Percentiles rank a stretch among this genome's conserved stretches.
These are phyloP conservation scores for Geoglossum glabrum DNA, from an alignment of 495 filamentous ascomycete genomes.

Conservation along the genomic window DNA sequence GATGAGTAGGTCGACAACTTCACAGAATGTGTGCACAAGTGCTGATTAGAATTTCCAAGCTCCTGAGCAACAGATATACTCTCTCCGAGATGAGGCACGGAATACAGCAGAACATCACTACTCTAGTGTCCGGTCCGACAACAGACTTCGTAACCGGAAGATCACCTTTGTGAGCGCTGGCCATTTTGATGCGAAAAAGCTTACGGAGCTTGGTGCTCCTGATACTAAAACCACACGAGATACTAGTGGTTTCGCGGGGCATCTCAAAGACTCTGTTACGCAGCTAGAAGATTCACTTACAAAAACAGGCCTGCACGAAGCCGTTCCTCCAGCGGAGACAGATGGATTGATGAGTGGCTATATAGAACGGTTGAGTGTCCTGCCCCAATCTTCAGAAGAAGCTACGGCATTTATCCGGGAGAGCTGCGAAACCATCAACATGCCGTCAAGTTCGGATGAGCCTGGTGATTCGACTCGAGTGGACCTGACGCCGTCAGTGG, in stretches of 20 bases:
- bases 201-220: conserved; percentile 21
- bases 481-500: neutral
- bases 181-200: conserved; percentile 14
- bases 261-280: neutral
- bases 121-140: conserved; percentile 16
- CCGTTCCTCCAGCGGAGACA: neutral
- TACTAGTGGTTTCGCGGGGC: neutral
- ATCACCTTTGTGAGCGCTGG: conserved; percentile 62
- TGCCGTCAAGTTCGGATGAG: neutral
- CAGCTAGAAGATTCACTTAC: neutral
- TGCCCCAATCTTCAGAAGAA: neutral
- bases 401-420: neutral
- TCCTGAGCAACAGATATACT: neutral
- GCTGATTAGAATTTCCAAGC: neutral
- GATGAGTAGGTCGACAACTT: neutral
- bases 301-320: neutral
- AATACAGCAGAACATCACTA: conserved; percentile 49
- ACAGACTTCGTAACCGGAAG: conserved; percentile 30
- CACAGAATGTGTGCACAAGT: neutral
- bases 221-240: conserved; percentile 3
- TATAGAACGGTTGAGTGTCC: neutral
- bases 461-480: neutral
- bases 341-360: neutral
- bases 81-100: conserved; percentile 50
- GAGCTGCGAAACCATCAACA: neutral